Evolutionary conservation across 768 basidiomycete species (phyloP).

Genomic region (Lactarius indigo): DNA sequence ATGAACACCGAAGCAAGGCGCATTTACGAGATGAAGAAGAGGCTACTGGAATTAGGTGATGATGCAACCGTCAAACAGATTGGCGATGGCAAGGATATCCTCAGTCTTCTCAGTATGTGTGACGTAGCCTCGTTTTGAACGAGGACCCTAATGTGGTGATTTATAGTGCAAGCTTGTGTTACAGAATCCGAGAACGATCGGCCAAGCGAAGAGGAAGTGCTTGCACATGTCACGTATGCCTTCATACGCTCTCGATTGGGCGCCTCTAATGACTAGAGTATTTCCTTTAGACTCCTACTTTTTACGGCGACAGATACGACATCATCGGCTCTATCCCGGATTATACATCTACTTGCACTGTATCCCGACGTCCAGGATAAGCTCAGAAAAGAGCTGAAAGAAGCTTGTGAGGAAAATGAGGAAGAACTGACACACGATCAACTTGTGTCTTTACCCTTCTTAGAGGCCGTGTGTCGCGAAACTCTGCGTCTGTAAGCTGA

Average conservation of each 20-base stretch:
- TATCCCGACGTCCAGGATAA: neutral
- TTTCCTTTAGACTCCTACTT: slow-evolving; percentile 13
- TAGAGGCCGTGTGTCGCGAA: slow-evolving; percentile 27
- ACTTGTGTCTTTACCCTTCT: slow-evolving; percentile 32
- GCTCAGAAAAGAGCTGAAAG: neutral
- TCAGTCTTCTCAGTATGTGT: neutral
- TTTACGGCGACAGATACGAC: slow-evolving; percentile 16
- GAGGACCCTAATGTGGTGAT: neutral
- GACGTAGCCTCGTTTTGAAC: neutral
- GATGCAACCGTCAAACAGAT: neutral
- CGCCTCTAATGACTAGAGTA: neutral
- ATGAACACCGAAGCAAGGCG: slow-evolving; percentile 33
- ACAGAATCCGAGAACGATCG: slow-evolving; percentile 27
- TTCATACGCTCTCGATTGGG: neutral
- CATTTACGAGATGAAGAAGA: slow-evolving; percentile 39
- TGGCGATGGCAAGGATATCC: neutral
- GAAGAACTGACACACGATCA: slow-evolving; percentile 33
- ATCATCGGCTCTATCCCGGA: neutral
- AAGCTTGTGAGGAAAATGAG: slow-evolving; percentile 14
- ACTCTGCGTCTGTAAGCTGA: slow-evolving; percentile 1
- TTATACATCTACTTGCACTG: neutral
- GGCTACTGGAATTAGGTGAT: slow-evolving; percentile 33
- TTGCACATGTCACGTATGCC: slow-evolving; percentile 37
- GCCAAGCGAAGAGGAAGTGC: slow-evolving; percentile 35
- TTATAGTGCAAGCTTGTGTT: slow-evolving; percentile 32